Evolutionary conservation across 2,329 filamentous ascomycete genomes (phyloP), one percentile per base, ranked within the genome.

Genomic region (Alternaria gaisen): DNA sequence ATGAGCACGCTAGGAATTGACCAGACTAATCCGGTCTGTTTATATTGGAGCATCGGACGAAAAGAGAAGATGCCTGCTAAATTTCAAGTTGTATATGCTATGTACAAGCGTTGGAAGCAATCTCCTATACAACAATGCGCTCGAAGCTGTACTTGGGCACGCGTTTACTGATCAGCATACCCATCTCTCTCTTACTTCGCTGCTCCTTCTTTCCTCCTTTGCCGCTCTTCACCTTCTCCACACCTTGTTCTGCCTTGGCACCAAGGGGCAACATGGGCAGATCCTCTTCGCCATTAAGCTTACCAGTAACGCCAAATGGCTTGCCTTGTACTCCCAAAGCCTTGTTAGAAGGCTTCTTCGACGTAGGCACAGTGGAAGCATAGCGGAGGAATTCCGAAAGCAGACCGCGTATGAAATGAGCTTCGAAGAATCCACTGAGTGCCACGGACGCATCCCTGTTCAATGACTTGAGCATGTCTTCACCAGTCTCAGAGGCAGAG

Each of bases 81-180:
- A 24, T 47, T n/a, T 50, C 46, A 36, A 36, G 46, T 32, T 44
- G 52, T 50, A 28, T 34, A 22, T 16, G 32, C 46, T 50, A 50
- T 38, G 20, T 26, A 50, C 20, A 50, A 38, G 18, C 12, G 38
- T 50, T 51, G 47, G 51, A 60, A 63, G 41, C 52, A 53, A 44
- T 24, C 18, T 20, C 43, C 24, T 61, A 68, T 40, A 68, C 50
- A 14, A 64, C 53, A 58, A 97, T 88, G 79, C 88, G 87, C 81
- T 97, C 93, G 67, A 94, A 85, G 47, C 91, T 92, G 81, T 97
- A 97, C 67, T 90, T 88, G 57, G 91, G 91, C 63, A 94, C 90
- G 75, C 89, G 90, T 80, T 91, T 91, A 74, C 91, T 92, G 73
- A 91, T 87, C 77, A 96, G 80, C 78, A 91, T 88, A 18, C 91